These are phyloP conservation scores for Hebeloma cylindrosporum DNA, from an alignment of 768 basidiomycete species.

Conservation along the genomic window DNA sequence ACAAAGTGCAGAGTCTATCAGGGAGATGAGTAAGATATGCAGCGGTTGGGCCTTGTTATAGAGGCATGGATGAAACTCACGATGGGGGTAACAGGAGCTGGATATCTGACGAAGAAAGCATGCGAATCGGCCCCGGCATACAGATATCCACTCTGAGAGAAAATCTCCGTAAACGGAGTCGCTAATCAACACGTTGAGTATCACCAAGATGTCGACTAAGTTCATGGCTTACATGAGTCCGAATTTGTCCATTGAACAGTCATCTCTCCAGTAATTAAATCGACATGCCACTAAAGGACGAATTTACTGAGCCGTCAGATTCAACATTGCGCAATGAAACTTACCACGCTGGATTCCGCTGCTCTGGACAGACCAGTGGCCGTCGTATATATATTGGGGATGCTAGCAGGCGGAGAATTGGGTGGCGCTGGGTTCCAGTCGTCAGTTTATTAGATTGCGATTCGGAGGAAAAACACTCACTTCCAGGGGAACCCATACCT, in stretches of 20 bases:
- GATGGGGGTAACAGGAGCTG: slow-evolving; percentile 5
- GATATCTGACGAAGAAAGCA: slow-evolving; percentile 8
- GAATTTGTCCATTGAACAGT: slow-evolving; percentile 24
- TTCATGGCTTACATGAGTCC: slow-evolving; percentile 17
- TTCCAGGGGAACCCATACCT: slow-evolving; percentile 13
- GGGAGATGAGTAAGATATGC: too few relatives aligned
- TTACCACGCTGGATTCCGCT: slow-evolving; percentile 7
- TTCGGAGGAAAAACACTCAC: slow-evolving; percentile 5
- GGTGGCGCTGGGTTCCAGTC: background rate
- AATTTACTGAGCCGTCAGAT: background rate
- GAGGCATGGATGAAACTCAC: slow-evolving; percentile 7
- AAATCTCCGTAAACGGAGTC: slow-evolving; percentile 3
- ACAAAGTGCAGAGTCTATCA: too few relatives aligned
- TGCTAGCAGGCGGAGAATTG: background rate
- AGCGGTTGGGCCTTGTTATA: too few relatives aligned
- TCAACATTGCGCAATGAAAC: background rate
- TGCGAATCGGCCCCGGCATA: slow-evolving; percentile 9
- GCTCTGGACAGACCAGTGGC: background rate
- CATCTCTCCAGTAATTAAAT: slow-evolving; percentile 12
- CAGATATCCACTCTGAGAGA: slow-evolving; percentile 3
- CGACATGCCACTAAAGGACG: slow-evolving; percentile 18
- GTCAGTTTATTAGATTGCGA: too few relatives aligned
- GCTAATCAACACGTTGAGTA: background rate
- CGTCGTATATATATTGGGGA: slow-evolving; percentile 2
- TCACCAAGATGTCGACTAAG: background rate